phyloP scores from a whole-genome alignment of 2,329 filamentous ascomycete genomes.

The Epichloe coenophiala region DNA sequence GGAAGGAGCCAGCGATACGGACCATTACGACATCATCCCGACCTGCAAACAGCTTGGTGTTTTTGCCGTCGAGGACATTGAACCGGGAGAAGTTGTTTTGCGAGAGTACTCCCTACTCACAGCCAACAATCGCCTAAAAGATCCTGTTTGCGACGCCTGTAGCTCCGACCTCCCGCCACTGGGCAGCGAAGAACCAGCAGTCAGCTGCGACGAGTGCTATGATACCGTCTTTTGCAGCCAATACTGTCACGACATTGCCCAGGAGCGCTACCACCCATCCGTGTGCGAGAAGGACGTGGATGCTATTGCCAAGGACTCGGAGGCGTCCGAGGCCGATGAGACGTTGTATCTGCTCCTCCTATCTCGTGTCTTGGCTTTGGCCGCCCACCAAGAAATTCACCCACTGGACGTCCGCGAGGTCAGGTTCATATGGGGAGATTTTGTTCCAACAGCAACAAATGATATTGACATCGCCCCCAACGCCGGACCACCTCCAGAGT shows the following conservation, averaged over 20 bases:
- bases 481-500: constrained; percentile 43
- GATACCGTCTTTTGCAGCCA: constrained; percentile 55
- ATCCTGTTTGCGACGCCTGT: constrained; percentile 81
- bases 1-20: constrained; percentile 36
- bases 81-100: constrained; percentile 62
- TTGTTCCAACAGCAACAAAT: constrained; percentile 38
- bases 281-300: constrained; percentile 55
- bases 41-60: constrained; percentile 72
- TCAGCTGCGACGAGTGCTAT: constrained; percentile 46
- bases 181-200: constrained; percentile 28
- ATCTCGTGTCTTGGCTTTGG: constrained; percentile 49
- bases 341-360: constrained; percentile 51
- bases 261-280: constrained; percentile 47
- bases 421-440: constrained; percentile 59
- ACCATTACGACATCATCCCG: constrained; percentile 34
- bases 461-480: constrained; percentile 40
- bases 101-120: constrained; percentile 77
- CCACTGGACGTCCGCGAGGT: constrained; percentile 51
- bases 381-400: constrained; percentile 44
- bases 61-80: constrained; percentile 73
- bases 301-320: constrained; percentile 49
- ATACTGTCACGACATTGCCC: constrained; percentile 43
- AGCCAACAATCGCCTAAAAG: constrained; percentile 77
- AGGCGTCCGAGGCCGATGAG: constrained; percentile 44
- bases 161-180: constrained; percentile 57